Evolutionary conservation across 352 stramenopile species (phyloP), one percentile per base, ranked within the genome.

Genomic region (Phytophthora melonis): DNA sequence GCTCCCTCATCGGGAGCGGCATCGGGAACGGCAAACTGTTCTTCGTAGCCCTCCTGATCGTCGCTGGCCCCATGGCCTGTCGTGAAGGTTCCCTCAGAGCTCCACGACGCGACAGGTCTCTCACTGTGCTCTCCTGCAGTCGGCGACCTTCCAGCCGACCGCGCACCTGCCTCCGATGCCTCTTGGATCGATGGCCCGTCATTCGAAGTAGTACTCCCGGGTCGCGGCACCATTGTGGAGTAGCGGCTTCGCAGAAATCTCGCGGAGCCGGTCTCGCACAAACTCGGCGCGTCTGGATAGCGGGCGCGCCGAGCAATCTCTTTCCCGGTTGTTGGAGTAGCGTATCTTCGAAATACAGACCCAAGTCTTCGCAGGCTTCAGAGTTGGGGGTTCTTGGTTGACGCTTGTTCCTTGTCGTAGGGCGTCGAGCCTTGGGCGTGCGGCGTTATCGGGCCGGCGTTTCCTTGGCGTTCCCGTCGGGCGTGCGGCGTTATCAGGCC

Each of bases 221-320:
- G 62, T 68, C 62, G 62, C 62, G 62, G 62, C 52, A 68, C 52
- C 62, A 68, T 68, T 68, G 62, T 61, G 62, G 52, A 60, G 50
- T 13, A 66, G 58, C n/a, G 58, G 16, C 21, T 21, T 25, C 39
- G 39, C 57, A 53, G 13, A 63, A 54, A 39, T 32, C 19, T n/a
- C 18, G 23, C 27, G 25, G 43, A 16, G 14, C 23, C 54, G 27
- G 1, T 14, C 54, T 59, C 27, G 18, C 54, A 59, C 54, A 59
- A 59, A 43, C 27, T 27, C 54, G 54, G 39, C 25, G 54, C 54
- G 16, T 19, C 8, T 27, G 4, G 25, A 45, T 25, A 1, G 13
- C 11, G 25, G 18, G 11, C 25, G 54, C 54, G 54, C 5, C 54
- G 54, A 27, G 54, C 27, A 32, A 32, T 45, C 13, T 27, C 18